Evolutionary conservation across 345 rosid species (phyloP).

Genomic region (Citrus inodora): DNA sequence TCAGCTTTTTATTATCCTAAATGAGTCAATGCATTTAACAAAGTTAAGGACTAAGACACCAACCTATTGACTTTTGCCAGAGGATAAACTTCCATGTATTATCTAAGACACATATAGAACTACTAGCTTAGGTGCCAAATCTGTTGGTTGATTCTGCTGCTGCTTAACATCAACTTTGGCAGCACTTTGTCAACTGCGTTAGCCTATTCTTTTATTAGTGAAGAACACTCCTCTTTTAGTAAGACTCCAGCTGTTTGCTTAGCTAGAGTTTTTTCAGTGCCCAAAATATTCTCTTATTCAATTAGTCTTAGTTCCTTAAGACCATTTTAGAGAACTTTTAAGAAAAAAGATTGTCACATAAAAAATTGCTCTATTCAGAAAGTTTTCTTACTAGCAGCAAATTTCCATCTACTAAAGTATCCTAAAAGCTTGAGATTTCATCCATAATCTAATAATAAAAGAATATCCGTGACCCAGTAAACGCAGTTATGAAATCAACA

Average conservation of each 20-base stretch:
- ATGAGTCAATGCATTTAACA: background rate
- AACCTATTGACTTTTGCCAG: background rate
- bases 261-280: background rate
- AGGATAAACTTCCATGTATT: background rate
- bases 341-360: background rate
- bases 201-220: background rate
- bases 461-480: background rate
- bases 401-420: background rate
- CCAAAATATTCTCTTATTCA: background rate
- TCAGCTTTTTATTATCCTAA: background rate
- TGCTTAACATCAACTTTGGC: background rate
- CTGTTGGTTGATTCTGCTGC: background rate
- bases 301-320: background rate
- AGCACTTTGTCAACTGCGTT: background rate
- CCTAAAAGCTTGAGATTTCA: background rate
- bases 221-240: background rate
- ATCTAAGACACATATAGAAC: background rate
- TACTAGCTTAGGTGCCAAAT: too few species aligned
- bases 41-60: background rate
- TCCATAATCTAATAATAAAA: too few species aligned
- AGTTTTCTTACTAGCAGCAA: background rate
- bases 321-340: background rate
- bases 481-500: background rate
- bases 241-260: background rate
- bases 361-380: background rate